Evolutionary conservation across 2,329 filamentous ascomycete species (phyloP).

Genomic region (Verticillium dahliae): DNA sequence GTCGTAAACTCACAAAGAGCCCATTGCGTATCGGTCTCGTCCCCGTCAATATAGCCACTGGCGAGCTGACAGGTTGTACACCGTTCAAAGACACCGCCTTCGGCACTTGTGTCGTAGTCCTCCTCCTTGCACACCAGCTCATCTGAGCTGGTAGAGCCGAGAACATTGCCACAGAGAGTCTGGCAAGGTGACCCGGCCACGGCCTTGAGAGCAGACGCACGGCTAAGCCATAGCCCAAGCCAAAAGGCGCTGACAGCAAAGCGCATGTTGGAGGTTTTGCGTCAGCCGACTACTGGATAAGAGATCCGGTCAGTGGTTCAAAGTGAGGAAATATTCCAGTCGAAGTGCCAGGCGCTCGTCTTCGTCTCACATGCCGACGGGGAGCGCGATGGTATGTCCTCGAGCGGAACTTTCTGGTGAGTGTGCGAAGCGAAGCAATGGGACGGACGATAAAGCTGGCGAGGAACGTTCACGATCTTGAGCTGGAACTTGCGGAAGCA

Average conservation of each 20-base stretch:
- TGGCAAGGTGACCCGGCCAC: conserved; percentile 42
- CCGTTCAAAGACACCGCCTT: conserved; percentile 41
- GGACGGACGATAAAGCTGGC: too few species aligned
- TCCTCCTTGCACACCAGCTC: conserved; percentile 43
- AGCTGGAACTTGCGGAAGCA: background rate
- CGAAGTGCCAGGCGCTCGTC: background rate
- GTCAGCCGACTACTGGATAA: background rate
- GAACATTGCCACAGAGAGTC: conserved; percentile 46
- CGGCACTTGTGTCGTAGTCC: conserved; percentile 26
- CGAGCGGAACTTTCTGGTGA: background rate
- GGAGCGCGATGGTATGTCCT: background rate
- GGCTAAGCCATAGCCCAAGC: conserved; percentile 15
- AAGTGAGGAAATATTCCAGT: background rate
- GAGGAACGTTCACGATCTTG: background rate
- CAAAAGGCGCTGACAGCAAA: conserved; percentile 6
- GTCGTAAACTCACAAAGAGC: conserved; percentile 43
- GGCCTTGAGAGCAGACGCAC: conserved; percentile 30
- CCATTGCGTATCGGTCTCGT: conserved; percentile 45
- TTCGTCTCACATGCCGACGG: background rate
- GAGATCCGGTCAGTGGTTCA: background rate
- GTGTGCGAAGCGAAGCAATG: background rate
- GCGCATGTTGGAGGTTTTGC: conserved; percentile 4
- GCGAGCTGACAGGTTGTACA: conserved; percentile 46
- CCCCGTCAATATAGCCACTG: conserved; percentile 37
- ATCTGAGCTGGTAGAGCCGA: conserved; percentile 33